phyloP scores from a whole-genome alignment of 2,329 filamentous ascomycete genomes.

The Colletotrichum sansevieriae region DNA sequence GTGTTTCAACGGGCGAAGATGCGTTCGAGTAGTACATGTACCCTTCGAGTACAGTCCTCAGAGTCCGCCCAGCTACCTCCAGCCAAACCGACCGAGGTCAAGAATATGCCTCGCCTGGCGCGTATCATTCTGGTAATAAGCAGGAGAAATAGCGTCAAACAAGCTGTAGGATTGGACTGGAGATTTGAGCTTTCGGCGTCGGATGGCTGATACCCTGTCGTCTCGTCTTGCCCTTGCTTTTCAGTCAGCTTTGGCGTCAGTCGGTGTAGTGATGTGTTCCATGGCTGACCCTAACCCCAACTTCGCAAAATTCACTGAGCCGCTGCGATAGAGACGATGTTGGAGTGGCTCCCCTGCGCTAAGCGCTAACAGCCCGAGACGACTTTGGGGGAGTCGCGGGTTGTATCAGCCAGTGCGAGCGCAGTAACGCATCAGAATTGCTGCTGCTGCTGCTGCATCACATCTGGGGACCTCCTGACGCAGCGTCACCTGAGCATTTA shows the following conservation, averaged over 20 bases:
- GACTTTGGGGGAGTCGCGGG: conserved; percentile 23
- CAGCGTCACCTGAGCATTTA: conserved; percentile 38
- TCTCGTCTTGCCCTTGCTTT: conserved; percentile 14
- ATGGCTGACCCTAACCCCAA: conserved; percentile 17
- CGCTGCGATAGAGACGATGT: conserved; percentile 2
- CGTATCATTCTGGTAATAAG: neutral
- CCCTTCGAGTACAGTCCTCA: conserved; percentile 5
- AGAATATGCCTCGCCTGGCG: conserved; percentile 4
- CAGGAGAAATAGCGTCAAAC: neutral
- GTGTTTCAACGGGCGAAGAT: conserved; percentile 34
- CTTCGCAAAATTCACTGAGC: conserved; percentile 15
- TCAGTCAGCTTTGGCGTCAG: conserved; percentile 2
- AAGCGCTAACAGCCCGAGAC: conserved; percentile 30
- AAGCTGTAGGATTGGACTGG: conserved; percentile 6
- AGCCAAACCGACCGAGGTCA: conserved; percentile 31
- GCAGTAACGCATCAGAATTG: conserved; percentile 12
- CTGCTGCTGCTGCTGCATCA: conserved; percentile 36
- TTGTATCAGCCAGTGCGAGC: conserved; percentile 25
- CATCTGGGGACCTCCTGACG: conserved; percentile 34
- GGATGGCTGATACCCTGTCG: conserved; percentile 19
- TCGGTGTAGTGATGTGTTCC: conserved; percentile 1
- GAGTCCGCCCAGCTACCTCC: conserved; percentile 4
- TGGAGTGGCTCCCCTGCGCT: conserved; percentile 20
- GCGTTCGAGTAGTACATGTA: neutral
- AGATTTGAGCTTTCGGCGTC: conserved; percentile 15